Base-by-base conservation (phyloP, 352 stramenopile species). In the Globisporangium acanthophoron region DNA sequence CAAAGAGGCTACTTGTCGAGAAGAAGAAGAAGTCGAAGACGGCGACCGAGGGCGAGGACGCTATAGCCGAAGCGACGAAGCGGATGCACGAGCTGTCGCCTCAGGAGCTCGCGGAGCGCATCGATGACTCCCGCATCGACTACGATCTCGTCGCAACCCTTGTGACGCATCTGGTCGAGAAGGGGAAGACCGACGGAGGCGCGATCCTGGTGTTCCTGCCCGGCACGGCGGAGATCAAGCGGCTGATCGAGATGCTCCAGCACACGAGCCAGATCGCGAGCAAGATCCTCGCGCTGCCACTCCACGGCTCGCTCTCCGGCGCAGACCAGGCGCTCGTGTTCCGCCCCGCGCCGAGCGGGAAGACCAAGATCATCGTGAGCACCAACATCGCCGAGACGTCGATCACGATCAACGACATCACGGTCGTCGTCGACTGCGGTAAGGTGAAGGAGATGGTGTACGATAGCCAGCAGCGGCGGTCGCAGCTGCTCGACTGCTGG, bases 41-140 rank as follows among this genome's bases (percentile, higher is more conserved):
- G 55, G 41, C 51, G n/a, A 50, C 46, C 24, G 74, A 72, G 8
- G 65, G 80, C 12, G 66, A 59, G n/a, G 61, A 59, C 33, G 56
- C 61, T 1, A 44, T 37, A 1, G 57, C 61, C 15, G 53, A 72
- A 29, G 70, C 73, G 9, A 54, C 60, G 0, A 76, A 80, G 37
- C 47, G 59, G 0, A 29, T 78, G 21, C 62, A 56, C 0, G 58
- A 75, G 7, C 62, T 85, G 52, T 73, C 74, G 0, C 63, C 74
- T 0, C 56, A 71, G 12, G 70, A 89, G 57, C 69, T 90, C 39
- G 68, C 92, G 20, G 65, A 77, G 39, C 76, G 85, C 37, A 65
- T 97, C 44, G 92, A 98, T 59, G 88, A 98, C 70, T 82, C 74
- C 20, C 70, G 91, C 12, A 97, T 98, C 33, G 97, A 98, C 70